Evolutionary conservation across 306 rosid genomes (phyloP), one percentile per base, ranked within the genome.

Genomic region (Dalbergia cultrata): DNA sequence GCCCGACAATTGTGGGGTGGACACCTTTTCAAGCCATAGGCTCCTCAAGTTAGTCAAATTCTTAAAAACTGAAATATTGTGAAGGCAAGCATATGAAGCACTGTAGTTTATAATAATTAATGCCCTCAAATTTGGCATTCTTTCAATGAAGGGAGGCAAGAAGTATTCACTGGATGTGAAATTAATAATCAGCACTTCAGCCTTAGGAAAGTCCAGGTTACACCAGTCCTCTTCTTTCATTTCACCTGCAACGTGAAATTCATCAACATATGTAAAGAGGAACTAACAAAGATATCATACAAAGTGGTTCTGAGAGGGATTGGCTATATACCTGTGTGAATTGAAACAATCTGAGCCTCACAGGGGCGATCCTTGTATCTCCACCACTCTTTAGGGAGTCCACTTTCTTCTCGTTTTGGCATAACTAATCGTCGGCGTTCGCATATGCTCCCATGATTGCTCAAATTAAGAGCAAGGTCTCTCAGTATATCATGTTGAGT

Each of bases 21-120:
- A 84, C 17, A 91, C 89, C 65, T 88, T 95, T 85, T 95, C 99
- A 21, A 95, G 96, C 99, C 98, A 95, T 21, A 95, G 92, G 84
- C 96, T 89, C 70, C 86, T 89, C 79, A 92, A 80, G 76, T 85
- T 79, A 9, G 75, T 60, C 83, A 91, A 76, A 72, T 75, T 83
- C n/a, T 84, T 39, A 47, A 91, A 84, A 49, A 93, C 85, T 0
- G 89, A 86, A 18, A 86, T 74, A 44, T 90, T 91, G 43, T 76
- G 65, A 45, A 95, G 90, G 44, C 65, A 44, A 2, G 97, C 93
- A 67, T 76, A 90, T 9, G 91, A 73, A 18, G 94, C 80, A 54
- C 88, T 73, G 47, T 88, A 70, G 59, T 95, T 93, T 49, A 91
- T 85, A 8, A 93, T 44, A 62, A 95, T 80, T 35, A 93, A 63